phyloP scores from a whole-genome alignment of 2,329 filamentous ascomycete species.

The Xylaria sp. region DNA sequence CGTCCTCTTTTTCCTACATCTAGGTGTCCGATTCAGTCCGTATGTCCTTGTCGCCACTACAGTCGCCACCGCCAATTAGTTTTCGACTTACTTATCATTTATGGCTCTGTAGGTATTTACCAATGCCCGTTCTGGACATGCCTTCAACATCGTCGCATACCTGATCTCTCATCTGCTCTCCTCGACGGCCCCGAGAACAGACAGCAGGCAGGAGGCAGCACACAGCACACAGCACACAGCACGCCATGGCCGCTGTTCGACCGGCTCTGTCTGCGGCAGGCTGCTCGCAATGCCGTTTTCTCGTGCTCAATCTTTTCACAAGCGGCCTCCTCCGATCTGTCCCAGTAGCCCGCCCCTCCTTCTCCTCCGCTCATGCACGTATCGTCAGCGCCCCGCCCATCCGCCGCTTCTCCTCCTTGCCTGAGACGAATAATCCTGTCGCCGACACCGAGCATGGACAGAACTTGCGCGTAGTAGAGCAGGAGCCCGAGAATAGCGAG shows the following conservation, averaged over 20 bases:
- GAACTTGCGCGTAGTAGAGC: not conserved
- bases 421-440: constrained; percentile 21
- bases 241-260: constrained; percentile 43
- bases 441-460: constrained; percentile 11
- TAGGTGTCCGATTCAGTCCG: not conserved
- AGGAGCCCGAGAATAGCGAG: constrained; percentile 11
- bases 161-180: not conserved
- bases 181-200: not conserved
- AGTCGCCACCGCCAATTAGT: too few relatives aligned
- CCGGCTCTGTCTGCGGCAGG: constrained; percentile 43
- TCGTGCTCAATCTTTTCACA: constrained; percentile 46
- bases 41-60: too few relatives aligned
- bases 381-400: constrained; percentile 23
- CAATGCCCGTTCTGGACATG: not conserved
- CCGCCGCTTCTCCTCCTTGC: constrained; percentile 39
- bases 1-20: not conserved
- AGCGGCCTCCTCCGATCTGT: constrained; percentile 29
- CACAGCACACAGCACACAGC: too few relatives aligned
- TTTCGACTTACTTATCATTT: too few relatives aligned
- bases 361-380: constrained; percentile 7
- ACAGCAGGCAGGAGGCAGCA: too few relatives aligned
- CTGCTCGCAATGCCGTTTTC: constrained; percentile 47
- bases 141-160: not conserved
- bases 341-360: constrained; percentile 32
- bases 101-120: too few relatives aligned